Evolutionary conservation across 371 early-diverging fungal genomes (phyloP), one percentile per base, ranked within the genome.

Genomic region (Mortierella sp.): DNA sequence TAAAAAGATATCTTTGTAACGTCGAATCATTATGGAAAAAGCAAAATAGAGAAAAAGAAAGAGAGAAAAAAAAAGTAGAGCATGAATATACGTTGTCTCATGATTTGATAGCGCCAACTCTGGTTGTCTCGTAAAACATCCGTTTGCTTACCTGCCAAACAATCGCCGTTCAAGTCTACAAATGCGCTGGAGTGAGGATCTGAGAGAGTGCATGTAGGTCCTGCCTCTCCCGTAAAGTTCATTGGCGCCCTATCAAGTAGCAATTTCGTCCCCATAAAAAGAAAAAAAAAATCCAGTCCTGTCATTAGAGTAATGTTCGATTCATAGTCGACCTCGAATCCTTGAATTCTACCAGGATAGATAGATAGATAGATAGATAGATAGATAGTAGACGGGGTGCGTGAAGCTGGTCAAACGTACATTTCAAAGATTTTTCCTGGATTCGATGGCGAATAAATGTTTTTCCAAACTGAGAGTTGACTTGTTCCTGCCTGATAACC

Each of bases 131-230:
- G n/a, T 7, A 14, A 62, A 53, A 16, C 14, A 21, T 4, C 50
- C 4, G 50, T 30, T 51, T 25, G 47, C 44, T 52, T 81, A 87
- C 90, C 90, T 45, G 96, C 90, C 56, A 92, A 74, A 74, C 98
- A 97, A 83, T 97, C 98, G 28, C 97, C 97, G 72, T 97, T 85
- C 26, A 97, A 70, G 80, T 97, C 98, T 0, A 97, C 77, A 83
- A 96, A 96, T 1, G 95, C 96, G 76, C 92, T 96, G 0, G 95
- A 95, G 75, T 97, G 96, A 6, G 94, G 94, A 61, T 87, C 75
- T 12, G 93, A 79, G 47, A 93, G 87, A 30, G 65, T 80, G 81
- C 98, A 97, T 29, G 85, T 72, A 4, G 71, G 67, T 44, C 44
- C 73, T 28, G 73, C 57, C n/a, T 75, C 81, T 1, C 75, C 81